Base-by-base conservation (phyloP, 2,329 filamentous ascomycete species). In the Claviceps humidiphila region DNA sequence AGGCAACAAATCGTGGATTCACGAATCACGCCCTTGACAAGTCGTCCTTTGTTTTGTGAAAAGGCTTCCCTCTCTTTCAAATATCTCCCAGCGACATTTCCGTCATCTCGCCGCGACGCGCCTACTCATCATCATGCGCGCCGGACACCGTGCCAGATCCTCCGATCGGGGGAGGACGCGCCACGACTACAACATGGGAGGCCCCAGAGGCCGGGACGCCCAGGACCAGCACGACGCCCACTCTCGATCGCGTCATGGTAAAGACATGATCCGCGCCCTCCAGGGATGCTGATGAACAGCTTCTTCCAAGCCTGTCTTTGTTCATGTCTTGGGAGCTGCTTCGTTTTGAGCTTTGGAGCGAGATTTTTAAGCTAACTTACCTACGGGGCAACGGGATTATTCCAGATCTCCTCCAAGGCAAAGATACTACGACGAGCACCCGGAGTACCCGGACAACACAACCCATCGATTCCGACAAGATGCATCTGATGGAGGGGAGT, bases 171-270 rank as follows among this genome's bases (percentile, higher is more conserved):
- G 59, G 42, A 60, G 58, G 52, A 53, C 55, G 39, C 54, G 51
- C 16, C 41, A 43, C 37, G 43, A 51, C 43, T 11, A 41, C 47
- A 37, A 46, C 52, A 53, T 58, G 17, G 53, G 30, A 44, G 45
- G 50, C 13, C 39, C 51, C 42, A 58, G 57, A 56, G 47, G 51
- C 52, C 52, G 54, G 54, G 59, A 63, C 53, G 47, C 42, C 49
- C 50, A 51, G 14, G 46, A 49, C 50, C 58, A 56, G 62, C 63
- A 68, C 61, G 67, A 71, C 59, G 66, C 68, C 64, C 65, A 69
- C 61, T 67, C 69, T 61, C 71, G 66, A 66, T 68, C 70, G 68
- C 69, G 72, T 70, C 73, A 76, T 71, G 74, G 71, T 73, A 73
- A 73, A 71, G 63, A 63, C 63, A 64, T 58, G 63, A 61, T 65